Evolutionary conservation across 768 basidiomycete genomes (phyloP).

Genomic region (Kwoniella botswanensis): DNA sequence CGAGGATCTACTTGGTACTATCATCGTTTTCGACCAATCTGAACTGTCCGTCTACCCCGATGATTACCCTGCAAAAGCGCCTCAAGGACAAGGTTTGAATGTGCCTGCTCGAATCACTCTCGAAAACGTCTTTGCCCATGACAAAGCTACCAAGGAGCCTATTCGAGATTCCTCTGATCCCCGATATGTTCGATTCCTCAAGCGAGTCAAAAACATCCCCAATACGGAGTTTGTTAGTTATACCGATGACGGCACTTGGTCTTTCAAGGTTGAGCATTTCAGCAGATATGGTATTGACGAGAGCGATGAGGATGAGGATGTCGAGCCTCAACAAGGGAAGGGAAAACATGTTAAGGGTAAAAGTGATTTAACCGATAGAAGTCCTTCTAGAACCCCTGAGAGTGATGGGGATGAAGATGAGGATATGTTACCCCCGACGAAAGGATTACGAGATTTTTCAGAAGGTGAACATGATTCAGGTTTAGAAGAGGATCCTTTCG

Average conservation of each 20-base stretch:
- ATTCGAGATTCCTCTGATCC: constrained; percentile 81
- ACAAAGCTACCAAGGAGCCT: constrained; percentile 87
- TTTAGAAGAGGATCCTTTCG: constrained; percentile 27
- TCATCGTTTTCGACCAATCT: constrained; percentile 86
- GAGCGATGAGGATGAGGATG: constrained; percentile 43
- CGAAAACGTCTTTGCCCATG: constrained; percentile 81
- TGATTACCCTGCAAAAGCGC: constrained; percentile 82
- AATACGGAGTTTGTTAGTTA: constrained; percentile 84
- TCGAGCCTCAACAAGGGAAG: constrained; percentile 3
- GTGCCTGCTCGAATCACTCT: constrained; percentile 79
- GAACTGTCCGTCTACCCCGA: constrained; percentile 95
- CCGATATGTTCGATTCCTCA: constrained; percentile 73
- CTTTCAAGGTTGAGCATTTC: constrained; percentile 93
- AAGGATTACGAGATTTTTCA: constrained; percentile 28
- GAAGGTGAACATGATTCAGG: constrained; percentile 30
- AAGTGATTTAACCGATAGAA: constrained; percentile 1
- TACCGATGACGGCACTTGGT: constrained; percentile 82
- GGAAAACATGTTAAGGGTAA: not conserved
- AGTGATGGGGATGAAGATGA: constrained; percentile 37
- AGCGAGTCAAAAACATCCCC: constrained; percentile 80
- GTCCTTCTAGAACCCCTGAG: constrained; percentile 18
- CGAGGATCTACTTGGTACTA: constrained; percentile 79
- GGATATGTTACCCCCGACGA: constrained; percentile 37
- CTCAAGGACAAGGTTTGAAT: constrained; percentile 83
- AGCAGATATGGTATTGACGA: constrained; percentile 55